phyloP scores from a whole-genome alignment of 192 early-diverging fungal genomes.

The Irineochytrium annulatum region DNA sequence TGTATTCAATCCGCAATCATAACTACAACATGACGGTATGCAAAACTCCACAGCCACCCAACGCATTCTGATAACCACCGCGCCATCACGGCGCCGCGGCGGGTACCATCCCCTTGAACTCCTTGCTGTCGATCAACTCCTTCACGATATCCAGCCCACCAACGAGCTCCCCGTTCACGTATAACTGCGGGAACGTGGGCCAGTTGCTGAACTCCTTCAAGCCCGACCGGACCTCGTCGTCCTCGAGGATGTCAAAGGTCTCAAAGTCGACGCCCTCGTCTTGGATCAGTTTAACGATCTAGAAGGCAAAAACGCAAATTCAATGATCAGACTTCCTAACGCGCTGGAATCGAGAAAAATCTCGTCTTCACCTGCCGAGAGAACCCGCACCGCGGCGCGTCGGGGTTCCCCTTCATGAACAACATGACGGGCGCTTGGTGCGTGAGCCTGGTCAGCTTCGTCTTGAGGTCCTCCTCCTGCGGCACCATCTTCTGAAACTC shows the following conservation, averaged over 20 bases:
- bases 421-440: slow-evolving; percentile 50
- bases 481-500: slow-evolving; percentile 50
- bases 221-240: slow-evolving; percentile 55
- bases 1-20: too few relatives aligned
- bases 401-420: slow-evolving; percentile 93
- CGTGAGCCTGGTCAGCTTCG: slow-evolving; percentile 36
- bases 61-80: too few relatives aligned
- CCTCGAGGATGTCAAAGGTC: slow-evolving; percentile 51
- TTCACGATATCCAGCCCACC: slow-evolving; percentile 95
- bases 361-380: slow-evolving; percentile 47
- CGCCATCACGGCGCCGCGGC: too few relatives aligned
- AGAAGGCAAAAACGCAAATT: neutral
- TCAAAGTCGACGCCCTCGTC: slow-evolving; percentile 39
- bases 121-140: slow-evolving; percentile 70
- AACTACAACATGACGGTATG: too few relatives aligned
- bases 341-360: too few relatives aligned
- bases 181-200: slow-evolving; percentile 66
- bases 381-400: slow-evolving; percentile 86
- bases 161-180: slow-evolving; percentile 84
- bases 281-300: slow-evolving; percentile 31
- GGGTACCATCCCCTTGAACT: slow-evolving; percentile 21
- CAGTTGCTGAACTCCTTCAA: slow-evolving; percentile 50
- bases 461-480: slow-evolving; percentile 37
- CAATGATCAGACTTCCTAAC: neutral
- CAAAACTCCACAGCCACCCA: too few relatives aligned